Evolutionary conservation across 2,329 filamentous ascomycete genomes (phyloP).

Genomic region (Ascochyta rabiei): DNA sequence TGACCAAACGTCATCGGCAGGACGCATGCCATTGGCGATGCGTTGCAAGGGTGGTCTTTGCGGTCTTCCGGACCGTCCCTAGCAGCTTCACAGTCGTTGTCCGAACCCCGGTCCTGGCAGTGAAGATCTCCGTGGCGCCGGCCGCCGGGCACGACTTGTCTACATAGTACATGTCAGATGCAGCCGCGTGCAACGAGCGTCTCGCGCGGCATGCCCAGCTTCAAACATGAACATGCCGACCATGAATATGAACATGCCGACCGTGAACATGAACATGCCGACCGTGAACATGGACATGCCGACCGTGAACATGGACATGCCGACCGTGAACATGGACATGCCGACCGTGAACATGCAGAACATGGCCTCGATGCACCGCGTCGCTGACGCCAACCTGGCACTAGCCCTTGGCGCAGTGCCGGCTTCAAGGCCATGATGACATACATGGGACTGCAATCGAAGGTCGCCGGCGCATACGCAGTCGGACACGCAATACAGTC

Average conservation of each 20-base stretch:
- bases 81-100: neutral
- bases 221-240: too few species aligned
- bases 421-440: constrained; percentile 16
- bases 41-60: neutral
- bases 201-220: neutral
- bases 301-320: too few species aligned
- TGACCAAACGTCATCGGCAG: neutral
- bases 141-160: too few species aligned
- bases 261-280: neutral
- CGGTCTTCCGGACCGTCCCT: neutral
- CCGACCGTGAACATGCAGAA: neutral
- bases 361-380: neutral
- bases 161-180: too few species aligned
- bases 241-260: neutral
- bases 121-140: neutral
- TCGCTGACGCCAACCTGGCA: neutral
- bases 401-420: constrained; percentile 10
- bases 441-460: constrained; percentile 6
- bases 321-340: neutral
- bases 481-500: too few species aligned
- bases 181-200: too few species aligned
- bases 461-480: constrained; percentile 9
- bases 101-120: neutral
- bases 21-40: neutral
- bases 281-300: neutral